Evolutionary conservation across 495 filamentous ascomycete genomes (phyloP).

Genomic region (Hypomontagnella submonticulosa): DNA sequence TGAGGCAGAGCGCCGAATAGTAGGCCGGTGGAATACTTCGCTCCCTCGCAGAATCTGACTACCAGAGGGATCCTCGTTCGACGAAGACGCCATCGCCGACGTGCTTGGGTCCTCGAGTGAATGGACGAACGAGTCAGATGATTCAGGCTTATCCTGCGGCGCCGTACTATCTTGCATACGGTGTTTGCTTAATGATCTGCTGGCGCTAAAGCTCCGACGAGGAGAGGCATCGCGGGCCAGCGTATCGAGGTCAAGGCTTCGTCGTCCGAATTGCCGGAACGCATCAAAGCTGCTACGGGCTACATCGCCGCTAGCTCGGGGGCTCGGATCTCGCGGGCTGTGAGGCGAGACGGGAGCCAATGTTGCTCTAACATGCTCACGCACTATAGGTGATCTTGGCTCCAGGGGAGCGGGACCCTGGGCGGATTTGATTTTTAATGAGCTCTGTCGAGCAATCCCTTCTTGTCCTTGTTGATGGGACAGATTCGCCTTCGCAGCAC

Average conservation of each 20-base stretch:
- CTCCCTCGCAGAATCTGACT: conserved; percentile 90
- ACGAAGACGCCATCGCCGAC: conserved; percentile 75
- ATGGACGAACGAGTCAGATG: conserved; percentile 81
- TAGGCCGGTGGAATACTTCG: conserved; percentile 90
- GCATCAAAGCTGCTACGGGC: conserved; percentile 55
- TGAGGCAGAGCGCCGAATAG: conserved; percentile 64
- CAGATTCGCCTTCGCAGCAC: conserved; percentile 26
- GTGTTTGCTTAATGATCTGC: conserved; percentile 59
- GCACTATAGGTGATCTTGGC: conserved; percentile 60
- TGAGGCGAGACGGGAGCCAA: conserved; percentile 65
- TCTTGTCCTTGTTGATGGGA: conserved; percentile 23
- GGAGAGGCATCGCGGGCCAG: conserved; percentile 51
- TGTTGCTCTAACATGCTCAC: conserved; percentile 73
- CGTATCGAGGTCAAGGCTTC: conserved; percentile 62
- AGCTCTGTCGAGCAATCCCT: conserved; percentile 23
- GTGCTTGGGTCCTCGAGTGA: conserved; percentile 75
- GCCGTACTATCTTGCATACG: conserved; percentile 53
- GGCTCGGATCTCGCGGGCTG: conserved; percentile 61
- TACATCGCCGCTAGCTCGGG: conserved; percentile 58
- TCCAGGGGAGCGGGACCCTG: conserved; percentile 48
- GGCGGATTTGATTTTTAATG: conserved; percentile 12
- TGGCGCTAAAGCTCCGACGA: conserved; percentile 69
- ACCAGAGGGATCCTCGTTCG: conserved; percentile 82
- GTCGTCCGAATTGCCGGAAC: conserved; percentile 56
- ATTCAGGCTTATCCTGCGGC: conserved; percentile 67